Percentiles rank a stretch among this genome's conserved stretches.
These are phyloP conservation scores for Capsicum chinense DNA, from an alignment of 257 asterid species.

Conservation along the genomic window DNA sequence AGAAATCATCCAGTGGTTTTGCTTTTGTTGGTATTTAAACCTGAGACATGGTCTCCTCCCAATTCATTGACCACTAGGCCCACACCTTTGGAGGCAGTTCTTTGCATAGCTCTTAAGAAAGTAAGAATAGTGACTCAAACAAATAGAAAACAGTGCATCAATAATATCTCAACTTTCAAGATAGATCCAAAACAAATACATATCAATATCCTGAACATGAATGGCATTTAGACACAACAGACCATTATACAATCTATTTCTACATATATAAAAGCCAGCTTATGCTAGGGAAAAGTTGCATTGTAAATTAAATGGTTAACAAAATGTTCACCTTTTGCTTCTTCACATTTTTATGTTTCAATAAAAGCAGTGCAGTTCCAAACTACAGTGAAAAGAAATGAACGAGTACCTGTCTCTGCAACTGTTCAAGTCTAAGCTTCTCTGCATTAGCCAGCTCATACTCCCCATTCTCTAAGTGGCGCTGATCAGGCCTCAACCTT, in stretches of 20 bases:
- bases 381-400: constrained; percentile 8
- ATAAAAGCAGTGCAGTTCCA: neutral
- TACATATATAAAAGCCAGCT: neutral
- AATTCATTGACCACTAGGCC: neutral
- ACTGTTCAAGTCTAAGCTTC: constrained; percentile 96
- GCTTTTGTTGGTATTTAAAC: neutral
- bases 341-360: constrained; percentile 1
- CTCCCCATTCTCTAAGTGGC: constrained; percentile 96
- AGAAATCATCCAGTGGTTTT: neutral
- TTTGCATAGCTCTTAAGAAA: neutral
- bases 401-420: constrained; percentile 87
- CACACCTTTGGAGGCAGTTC: neutral
- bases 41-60: neutral
- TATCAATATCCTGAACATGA: neutral
- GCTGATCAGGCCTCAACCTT: constrained; percentile 92
- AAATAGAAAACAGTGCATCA: neutral
- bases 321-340: neutral
- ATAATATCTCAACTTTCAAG: neutral
- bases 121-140: neutral
- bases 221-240: neutral
- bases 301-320: neutral
- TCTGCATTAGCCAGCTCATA: constrained; percentile 92
- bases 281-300: neutral
- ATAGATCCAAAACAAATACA: constrained; percentile 3
- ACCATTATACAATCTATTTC: neutral